These are phyloP conservation scores for Taxawa tesnikishii DNA, from an alignment of 2,329 filamentous ascomycete genomes.

Conservation along the genomic window DNA sequence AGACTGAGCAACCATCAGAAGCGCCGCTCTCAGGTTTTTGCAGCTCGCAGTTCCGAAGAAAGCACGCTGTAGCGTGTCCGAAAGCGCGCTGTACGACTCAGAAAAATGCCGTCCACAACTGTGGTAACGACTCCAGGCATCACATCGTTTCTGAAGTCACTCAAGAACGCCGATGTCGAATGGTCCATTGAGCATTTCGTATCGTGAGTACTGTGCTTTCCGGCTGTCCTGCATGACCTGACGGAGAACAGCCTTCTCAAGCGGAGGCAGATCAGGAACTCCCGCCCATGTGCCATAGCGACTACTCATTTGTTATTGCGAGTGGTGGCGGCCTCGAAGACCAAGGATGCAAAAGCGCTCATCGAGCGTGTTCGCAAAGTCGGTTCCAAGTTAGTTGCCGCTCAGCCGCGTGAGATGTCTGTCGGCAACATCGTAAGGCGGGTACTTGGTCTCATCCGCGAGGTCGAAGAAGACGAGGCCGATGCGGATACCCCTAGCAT, in stretches of 20 bases:
- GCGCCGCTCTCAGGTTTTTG: too few species aligned
- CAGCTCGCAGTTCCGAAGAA: too few species aligned
- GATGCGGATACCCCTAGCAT: conserved; percentile 46
- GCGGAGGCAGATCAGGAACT: conserved; percentile 76
- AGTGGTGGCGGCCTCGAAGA: conserved; percentile 72
- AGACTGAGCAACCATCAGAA: too few species aligned
- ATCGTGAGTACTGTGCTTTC: conserved; percentile 45
- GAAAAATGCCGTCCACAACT: conserved; percentile 46
- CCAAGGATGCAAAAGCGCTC: conserved; percentile 63
- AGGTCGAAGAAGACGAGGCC: conserved; percentile 74
- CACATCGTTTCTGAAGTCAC: conserved; percentile 63
- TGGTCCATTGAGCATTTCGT: conserved; percentile 73
- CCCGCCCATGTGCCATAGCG: conserved; percentile 78
- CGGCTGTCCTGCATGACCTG: conserved; percentile 3
- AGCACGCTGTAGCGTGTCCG: too few species aligned
- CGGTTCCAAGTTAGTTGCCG: conserved; percentile 64
- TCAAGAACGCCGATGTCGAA: conserved; percentile 65
- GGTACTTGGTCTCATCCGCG: conserved; percentile 79
- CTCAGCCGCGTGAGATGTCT: conserved; percentile 80
- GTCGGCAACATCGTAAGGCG: conserved; percentile 91
- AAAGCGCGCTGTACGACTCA: too few species aligned
- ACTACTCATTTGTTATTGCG: conserved; percentile 81
- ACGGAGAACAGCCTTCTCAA: conserved; percentile 79
- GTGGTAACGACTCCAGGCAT: conserved; percentile 58
- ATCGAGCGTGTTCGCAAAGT: conserved; percentile 69